Percentiles rank a stretch among this genome's conserved stretches.
Evolutionary conservation across 805 yeast genomes (phyloP).

Genomic region (Yarrowia hollandica): DNA sequence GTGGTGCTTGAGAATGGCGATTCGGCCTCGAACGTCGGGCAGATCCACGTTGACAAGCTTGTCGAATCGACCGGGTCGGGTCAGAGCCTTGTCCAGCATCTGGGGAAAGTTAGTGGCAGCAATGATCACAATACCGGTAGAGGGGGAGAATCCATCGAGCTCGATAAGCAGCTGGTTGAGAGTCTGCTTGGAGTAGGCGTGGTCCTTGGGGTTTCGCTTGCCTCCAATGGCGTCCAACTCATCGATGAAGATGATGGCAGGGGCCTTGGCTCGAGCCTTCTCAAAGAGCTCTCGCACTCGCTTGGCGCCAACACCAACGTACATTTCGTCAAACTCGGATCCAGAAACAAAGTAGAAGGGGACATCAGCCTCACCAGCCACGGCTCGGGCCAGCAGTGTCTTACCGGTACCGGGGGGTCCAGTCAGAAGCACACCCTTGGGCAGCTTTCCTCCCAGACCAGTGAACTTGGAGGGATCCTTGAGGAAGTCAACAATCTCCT

Average conservation of each 20-base stretch:
- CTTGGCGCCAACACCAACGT: conserved; percentile 99
- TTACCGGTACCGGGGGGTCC: conserved; percentile 99
- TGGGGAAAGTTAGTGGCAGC: conserved; percentile 99
- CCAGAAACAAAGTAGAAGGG: conserved; percentile 99
- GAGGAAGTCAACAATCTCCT: conserved; percentile 96
- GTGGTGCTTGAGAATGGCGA: conserved; percentile 88
- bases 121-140: conserved; percentile 89
- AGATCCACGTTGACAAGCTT: conserved; percentile 91
- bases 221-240: conserved; percentile 99
- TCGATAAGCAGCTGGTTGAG: conserved; percentile 93
- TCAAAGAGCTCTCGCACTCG: conserved; percentile 90
- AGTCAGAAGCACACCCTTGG: conserved; percentile 93
- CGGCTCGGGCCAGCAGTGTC: conserved; percentile 92
- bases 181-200: conserved; percentile 97
- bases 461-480: conserved; percentile 96
- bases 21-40: conserved; percentile 97
- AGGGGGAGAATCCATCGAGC: conserved; percentile 86
- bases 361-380: conserved; percentile 99
- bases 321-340: conserved; percentile 95
- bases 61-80: conserved; percentile 98
- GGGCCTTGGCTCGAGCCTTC: conserved; percentile 92
- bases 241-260: conserved; percentile 95
- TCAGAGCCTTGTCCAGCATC: conserved; percentile 91
- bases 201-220: conserved; percentile 94
- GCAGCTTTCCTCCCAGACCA: conserved; percentile 94